A percentile compares a stretch with the other conserved stretches of the same genome.
Evolutionary conservation across 2,329 filamentous ascomycete species (phyloP).

Genomic region (Hymenoscyphus scutula): DNA sequence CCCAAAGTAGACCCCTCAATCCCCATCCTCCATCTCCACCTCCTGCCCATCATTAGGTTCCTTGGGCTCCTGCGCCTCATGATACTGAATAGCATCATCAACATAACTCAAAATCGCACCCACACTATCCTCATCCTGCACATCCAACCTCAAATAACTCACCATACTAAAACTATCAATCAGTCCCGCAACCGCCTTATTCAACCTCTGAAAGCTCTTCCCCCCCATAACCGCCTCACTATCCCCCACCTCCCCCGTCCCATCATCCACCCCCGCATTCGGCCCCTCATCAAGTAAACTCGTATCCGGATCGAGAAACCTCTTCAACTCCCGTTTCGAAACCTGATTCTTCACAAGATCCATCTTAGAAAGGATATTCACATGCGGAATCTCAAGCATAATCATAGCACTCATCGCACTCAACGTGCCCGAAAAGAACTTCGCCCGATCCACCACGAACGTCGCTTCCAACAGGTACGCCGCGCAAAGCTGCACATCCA

Average conservation of each 20-base stretch:
- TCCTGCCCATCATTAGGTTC: conserved; percentile 70
- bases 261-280: conserved; percentile 43
- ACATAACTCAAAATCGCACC: conserved; percentile 83
- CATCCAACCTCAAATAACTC: conserved; percentile 86
- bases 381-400: conserved; percentile 94
- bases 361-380: conserved; percentile 98
- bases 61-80: conserved; percentile 87
- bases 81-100: conserved; percentile 89
- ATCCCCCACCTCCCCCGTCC: conserved; percentile 54
- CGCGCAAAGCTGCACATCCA: conserved; percentile 90
- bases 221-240: conserved; percentile 76
- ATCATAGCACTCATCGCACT: conserved; percentile 99
- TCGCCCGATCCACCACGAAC: conserved; percentile 91
- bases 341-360: conserved; percentile 91
- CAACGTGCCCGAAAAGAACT: conserved; percentile 94
- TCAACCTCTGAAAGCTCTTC: conserved; percentile 76
- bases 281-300: conserved; percentile 74
- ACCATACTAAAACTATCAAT: conserved; percentile 99
- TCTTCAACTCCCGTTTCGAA: conserved; percentile 80
- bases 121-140: conserved; percentile 89
- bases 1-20: conserved; percentile 13
- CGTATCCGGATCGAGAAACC: conserved; percentile 84
- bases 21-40: conserved; percentile 41
- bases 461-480: conserved; percentile 93
- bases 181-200: conserved; percentile 81